Evolutionary conservation across 768 basidiomycete genomes (phyloP).

Genomic region (Lactarius hatsudake): DNA sequence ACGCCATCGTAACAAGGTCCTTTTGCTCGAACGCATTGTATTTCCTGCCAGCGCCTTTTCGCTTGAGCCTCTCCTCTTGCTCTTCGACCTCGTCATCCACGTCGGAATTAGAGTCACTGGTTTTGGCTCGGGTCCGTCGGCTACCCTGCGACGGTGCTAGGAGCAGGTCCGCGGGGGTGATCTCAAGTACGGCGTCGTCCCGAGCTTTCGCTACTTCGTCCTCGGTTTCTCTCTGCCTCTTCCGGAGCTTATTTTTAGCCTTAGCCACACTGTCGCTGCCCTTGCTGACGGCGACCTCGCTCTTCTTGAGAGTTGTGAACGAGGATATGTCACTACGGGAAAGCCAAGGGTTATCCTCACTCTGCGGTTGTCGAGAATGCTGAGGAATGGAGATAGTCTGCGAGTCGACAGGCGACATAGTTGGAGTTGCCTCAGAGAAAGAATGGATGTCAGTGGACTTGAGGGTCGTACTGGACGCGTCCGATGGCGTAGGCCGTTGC

Average conservation of each 20-base stretch:
- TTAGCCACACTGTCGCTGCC: conserved; percentile 58
- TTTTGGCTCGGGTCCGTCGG: conserved; percentile 26
- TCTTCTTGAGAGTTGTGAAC: conserved; percentile 59
- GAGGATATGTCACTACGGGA: conserved; percentile 33
- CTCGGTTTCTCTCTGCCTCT: conserved; percentile 52
- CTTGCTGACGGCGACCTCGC: conserved; percentile 70
- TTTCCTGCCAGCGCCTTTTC: conserved; percentile 43
- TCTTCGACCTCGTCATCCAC: conserved; percentile 66
- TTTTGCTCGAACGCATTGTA: conserved; percentile 81
- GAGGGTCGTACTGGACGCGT: conserved; percentile 67
- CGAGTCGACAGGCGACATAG: conserved; percentile 22
- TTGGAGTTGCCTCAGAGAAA: conserved; percentile 33
- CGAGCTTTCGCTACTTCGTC: conserved; percentile 56
- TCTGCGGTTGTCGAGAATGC: conserved; percentile 21
- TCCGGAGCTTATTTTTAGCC: conserved; percentile 73
- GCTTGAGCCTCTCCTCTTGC: conserved; percentile 53
- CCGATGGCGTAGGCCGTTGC: conserved; percentile 35
- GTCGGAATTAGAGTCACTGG: conserved; percentile 44
- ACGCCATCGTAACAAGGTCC: conserved; percentile 90
- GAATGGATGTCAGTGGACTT: conserved; percentile 55
- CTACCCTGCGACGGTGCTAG: conserved; percentile 25
- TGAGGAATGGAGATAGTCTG: conserved; percentile 25
- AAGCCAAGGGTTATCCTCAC: conserved; percentile 80
- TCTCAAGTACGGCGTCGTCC: conserved; percentile 80
- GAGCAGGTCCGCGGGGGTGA: conserved; percentile 57